Base-by-base conservation (phyloP, 768 basidiomycete species). In the Leccinellum luteum region DNA sequence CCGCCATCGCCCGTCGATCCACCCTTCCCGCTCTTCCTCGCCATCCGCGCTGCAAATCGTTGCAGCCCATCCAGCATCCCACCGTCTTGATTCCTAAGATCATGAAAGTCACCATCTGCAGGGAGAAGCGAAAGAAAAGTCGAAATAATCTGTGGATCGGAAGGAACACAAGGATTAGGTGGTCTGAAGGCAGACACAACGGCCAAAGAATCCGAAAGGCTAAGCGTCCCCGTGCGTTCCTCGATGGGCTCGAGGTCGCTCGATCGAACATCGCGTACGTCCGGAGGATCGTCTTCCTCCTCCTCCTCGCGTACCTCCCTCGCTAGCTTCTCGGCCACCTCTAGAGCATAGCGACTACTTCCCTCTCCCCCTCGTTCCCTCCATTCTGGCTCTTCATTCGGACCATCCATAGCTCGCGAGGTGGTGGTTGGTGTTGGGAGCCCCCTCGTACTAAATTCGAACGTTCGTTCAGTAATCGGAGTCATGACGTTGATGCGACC, bases 381-480 rank as follows among this genome's bases (percentile, higher is more conserved):
- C 49, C 54, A 30, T 15, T 62, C 67, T 35, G 21, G 31, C 21
- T 67, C 71, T 31, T 58, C 72, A 43, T 15, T 34, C 34, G 52
- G 50, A 52, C 54, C 54, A 51, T 70, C 70, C 68, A 86, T 34
- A 78, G 80, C 17, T 81, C 82, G 21, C 83, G 76, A 56, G 70
- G 78, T 62, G 79, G 81, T 35, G 80, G 68, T 64, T 62, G 76
- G 59, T 58, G 73, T 66, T 48, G 74, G 72, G 41, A 74, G 64
- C 23, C 70, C 70, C 57, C 84, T 77, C 15, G 84, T 88, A 63
- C 85, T 88, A 69, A 79, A 95, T 72, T 98, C 97, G 65, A 84
- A 83, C 10, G 97, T 98, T 43, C 95, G 81, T 73, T 99, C 97
- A 13, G 92, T 92, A 72, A 98, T 98, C 3, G 97, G 96, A 9